Evolutionary conservation across 169 alveolate species (phyloP).

Genomic region (Toxoplasma gondii): DNA sequence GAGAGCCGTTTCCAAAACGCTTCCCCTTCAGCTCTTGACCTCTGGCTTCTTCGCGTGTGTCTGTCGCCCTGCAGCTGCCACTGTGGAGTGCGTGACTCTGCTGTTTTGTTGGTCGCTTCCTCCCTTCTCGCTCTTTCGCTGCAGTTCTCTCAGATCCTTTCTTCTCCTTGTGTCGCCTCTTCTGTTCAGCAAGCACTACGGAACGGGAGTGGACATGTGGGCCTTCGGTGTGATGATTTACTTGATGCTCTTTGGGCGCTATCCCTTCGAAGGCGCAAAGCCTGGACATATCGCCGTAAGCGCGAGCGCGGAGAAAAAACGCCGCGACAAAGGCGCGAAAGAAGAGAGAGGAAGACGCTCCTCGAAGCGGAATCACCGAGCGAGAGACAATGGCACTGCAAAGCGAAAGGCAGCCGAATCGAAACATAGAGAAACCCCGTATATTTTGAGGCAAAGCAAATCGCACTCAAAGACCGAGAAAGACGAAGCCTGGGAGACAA

Average conservation of each 20-base stretch:
- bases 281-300: constrained; percentile 75
- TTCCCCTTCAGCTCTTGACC: neutral
- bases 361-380: no score
- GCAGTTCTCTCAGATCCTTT: neutral
- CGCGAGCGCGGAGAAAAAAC: no score
- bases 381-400: neutral
- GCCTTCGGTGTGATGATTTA: constrained; percentile 79
- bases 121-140: neutral
- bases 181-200: constrained; percentile 71
- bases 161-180: neutral
- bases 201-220: constrained; percentile 78
- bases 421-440: no score
- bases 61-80: neutral
- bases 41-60: neutral
- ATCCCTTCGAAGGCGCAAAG: constrained; percentile 79
- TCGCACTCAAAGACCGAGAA: no score
- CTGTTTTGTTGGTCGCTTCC: neutral
- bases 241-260: constrained; percentile 78
- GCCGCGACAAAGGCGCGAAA: no score
- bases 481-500: no score
- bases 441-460: no score
- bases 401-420: no score
- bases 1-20: neutral
- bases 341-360: no score
- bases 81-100: neutral